Conservation (phyloP, 169 alveolate species). For the Cryptosporidium sp. region DNA sequence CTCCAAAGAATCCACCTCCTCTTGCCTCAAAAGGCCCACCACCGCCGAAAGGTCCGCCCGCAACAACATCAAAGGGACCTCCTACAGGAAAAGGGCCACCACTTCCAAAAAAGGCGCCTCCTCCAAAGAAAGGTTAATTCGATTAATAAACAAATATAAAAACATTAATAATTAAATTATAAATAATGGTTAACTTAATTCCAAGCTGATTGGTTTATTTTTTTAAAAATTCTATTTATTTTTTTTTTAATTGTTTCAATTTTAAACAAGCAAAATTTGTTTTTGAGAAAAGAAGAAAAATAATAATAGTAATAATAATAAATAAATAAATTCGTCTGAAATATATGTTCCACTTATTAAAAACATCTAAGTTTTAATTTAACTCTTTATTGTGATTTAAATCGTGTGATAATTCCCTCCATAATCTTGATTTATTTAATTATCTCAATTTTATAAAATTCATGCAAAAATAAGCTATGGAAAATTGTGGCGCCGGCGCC, state of each 20-base stretch:
- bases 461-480: constrained; percentile 14
- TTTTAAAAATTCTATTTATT: too few species aligned
- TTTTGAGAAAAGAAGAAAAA: too few species aligned
- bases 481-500: constrained; percentile 56
- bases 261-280: too few species aligned
- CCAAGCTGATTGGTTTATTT: too few species aligned
- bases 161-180: not conserved
- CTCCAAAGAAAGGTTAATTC: not conserved
- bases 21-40: constrained; percentile 2
- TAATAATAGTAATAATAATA: too few species aligned
- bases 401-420: not conserved
- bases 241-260: too few species aligned
- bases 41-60: not conserved
- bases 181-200: not conserved
- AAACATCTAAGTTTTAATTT: too few species aligned
- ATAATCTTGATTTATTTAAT: too few species aligned
- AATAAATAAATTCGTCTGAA: too few species aligned
- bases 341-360: too few species aligned
- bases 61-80: constrained; percentile 8
- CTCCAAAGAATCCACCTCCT: not conserved
- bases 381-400: too few species aligned
- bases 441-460: not conserved
- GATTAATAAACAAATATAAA: not conserved
- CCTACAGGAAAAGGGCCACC: constrained; percentile 5
- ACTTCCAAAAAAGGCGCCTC: not conserved